phyloP scores from a whole-genome alignment of 164 flowering plant genomes.

The Dillenia turbinata region DNA sequence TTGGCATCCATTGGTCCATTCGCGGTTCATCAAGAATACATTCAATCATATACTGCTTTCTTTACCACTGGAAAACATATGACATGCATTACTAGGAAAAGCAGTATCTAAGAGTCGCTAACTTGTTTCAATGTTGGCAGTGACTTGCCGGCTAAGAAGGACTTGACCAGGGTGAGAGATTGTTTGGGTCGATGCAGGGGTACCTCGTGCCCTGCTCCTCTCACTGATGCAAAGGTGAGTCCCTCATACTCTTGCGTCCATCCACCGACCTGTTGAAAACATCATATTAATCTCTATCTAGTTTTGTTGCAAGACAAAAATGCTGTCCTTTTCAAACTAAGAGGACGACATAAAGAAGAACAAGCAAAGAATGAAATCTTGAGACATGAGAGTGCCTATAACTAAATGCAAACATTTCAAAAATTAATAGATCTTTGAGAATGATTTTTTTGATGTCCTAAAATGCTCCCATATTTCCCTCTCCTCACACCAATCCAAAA shows the following conservation, averaged over 20 bases:
- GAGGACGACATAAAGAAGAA: neutral
- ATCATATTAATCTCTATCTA: neutral
- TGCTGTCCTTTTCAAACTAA: neutral
- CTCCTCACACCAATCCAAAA: no score
- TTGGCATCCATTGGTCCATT: no score
- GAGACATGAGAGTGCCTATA: neutral
- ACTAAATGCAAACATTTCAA: no score
- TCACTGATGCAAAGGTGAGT: slow-evolving; percentile 69
- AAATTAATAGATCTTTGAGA: no score
- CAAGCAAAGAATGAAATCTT: neutral
- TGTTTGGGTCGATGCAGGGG: slow-evolving; percentile 71
- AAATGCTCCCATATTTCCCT: no score
- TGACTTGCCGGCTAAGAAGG: slow-evolving; percentile 61
- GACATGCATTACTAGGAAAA: no score
- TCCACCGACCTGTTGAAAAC: slow-evolving; percentile 76
- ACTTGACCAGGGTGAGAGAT: slow-evolving; percentile 59
- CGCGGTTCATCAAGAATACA: no score
- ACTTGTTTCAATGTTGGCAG: slow-evolving; percentile 40
- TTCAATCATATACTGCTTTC: no score
- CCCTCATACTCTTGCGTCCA: slow-evolving; percentile 82
- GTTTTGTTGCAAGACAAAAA: neutral
- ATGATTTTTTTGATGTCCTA: no score
- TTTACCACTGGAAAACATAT: no score
- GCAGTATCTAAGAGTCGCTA: slow-evolving; percentile 21
- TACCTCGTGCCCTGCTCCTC: slow-evolving; percentile 97